Evolutionary conservation across 192 early-diverging fungal species (phyloP), one percentile per base, ranked within the genome.

Genomic region (Coemansia sp.): DNA sequence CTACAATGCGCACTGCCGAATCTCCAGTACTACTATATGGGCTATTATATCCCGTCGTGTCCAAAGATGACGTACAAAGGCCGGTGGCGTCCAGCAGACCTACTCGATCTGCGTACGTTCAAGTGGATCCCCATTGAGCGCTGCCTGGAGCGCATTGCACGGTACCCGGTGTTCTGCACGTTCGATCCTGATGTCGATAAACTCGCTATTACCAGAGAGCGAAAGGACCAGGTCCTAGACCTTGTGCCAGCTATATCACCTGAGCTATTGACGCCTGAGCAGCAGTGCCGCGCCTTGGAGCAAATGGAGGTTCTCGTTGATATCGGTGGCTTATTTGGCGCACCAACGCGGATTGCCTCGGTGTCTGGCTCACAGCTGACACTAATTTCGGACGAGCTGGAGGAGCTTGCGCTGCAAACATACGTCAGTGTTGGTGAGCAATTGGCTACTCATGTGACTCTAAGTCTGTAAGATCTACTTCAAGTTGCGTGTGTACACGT

Each of bases 41-140:
- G 97, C 1, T 97, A 89, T 77, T 99, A 94, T 73, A 93, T 99
- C 49, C 95, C 96, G 51, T 84, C 85, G 13, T 98, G 96, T 70
- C 85, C 75, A 31, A 98, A 99, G 75, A 99, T 99, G 97, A 84
- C 86, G 3, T 99, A 99, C 80, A 99, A 99, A 75, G 93, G 88
- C 7, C 90, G 94, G 47, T 97, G 92, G 84, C 84, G 88, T 20
- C 96, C 96, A 0, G 93, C 94, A 0, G 90, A 91, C 18, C 79
- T 99, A 40, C 78, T 94, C 15, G 96, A 97, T 68, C 89, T 93
- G 27, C 63, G 85, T 24, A 84, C 80, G 1, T 85, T 85, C 65
- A 63, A 49, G 18, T 83, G 80, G 80, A 59, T 83, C 38, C 80
- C 80, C 7, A 75, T 78, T 10, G 80, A 78, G 24, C 70, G 62